phyloP scores from a whole-genome alignment of 2,329 filamentous ascomycete genomes.

The Claviceps monticola region DNA sequence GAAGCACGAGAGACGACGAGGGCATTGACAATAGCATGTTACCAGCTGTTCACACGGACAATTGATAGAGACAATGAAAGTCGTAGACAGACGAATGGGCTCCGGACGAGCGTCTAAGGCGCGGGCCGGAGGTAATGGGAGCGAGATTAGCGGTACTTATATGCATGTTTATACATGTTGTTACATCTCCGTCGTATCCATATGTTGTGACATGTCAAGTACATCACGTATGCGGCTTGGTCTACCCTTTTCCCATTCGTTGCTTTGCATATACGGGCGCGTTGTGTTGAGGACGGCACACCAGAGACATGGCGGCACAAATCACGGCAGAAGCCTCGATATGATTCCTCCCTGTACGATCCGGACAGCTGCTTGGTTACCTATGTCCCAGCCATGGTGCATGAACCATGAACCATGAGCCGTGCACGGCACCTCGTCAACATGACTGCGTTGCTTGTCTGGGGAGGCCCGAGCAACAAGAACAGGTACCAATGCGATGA shows the following conservation, averaged over 20 bases:
- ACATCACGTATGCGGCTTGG: not conserved
- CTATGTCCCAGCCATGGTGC: not conserved
- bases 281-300: not conserved
- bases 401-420: not conserved
- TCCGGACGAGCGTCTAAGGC: not conserved
- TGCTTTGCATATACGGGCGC: not conserved
- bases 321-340: not conserved
- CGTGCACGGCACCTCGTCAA: not conserved
- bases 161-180: not conserved
- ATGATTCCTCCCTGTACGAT: not conserved
- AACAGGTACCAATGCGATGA: not conserved
- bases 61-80: too few species aligned
- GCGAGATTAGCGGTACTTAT: not conserved
- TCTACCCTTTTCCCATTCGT: not conserved
- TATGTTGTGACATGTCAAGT: too few species aligned
- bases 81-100: not conserved
- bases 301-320: constrained; percentile 5
- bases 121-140: not conserved
- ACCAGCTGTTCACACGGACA: too few species aligned
- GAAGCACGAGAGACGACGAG: constrained; percentile 3
- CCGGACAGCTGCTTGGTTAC: not conserved
- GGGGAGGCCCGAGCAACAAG: not conserved
- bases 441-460: not conserved
- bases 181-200: too few species aligned
- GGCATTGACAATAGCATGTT: constrained; percentile 6